Conservation (phyloP, 306 rosid genomes). For the Prinsepia uniflora region DNA sequence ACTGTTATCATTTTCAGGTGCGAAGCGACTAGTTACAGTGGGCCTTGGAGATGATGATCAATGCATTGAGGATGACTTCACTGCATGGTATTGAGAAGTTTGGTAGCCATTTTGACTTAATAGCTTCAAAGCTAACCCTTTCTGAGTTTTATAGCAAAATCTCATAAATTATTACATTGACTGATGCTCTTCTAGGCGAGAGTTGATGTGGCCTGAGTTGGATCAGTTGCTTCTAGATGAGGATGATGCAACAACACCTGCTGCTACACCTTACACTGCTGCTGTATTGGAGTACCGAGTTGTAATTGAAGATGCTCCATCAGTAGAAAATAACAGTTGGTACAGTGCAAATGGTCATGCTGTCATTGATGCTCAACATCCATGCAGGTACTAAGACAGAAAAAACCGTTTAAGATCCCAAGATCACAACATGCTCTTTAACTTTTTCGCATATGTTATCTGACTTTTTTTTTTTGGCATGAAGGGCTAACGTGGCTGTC, state of each 20-base stretch:
- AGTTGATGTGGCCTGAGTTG: slow-evolving; percentile 82
- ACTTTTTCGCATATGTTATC: slow-evolving; percentile 14
- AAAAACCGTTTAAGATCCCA: background rate
- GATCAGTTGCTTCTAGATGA: slow-evolving; percentile 81
- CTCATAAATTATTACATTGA: slow-evolving; percentile 4
- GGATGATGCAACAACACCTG: slow-evolving; percentile 55
- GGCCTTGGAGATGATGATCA: slow-evolving; percentile 99
- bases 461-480: slow-evolving; percentile 35
- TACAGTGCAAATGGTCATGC: slow-evolving; percentile 75
- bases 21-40: slow-evolving; percentile 64
- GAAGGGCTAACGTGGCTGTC: slow-evolving; percentile 91
- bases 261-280: slow-evolving; percentile 89
- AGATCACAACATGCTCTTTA: slow-evolving; percentile 14
- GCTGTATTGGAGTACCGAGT: slow-evolving; percentile 78
- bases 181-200: slow-evolving; percentile 58
- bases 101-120: slow-evolving; percentile 13
- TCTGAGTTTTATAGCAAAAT: background rate
- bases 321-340: slow-evolving; percentile 52
- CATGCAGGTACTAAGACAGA: slow-evolving; percentile 57
- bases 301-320: slow-evolving; percentile 47
- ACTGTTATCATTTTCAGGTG: slow-evolving; percentile 52
- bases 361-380: slow-evolving; percentile 90
- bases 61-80: slow-evolving; percentile 96
- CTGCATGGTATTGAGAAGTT: slow-evolving; percentile 73
- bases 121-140: background rate